Base-by-base conservation (phyloP, 2,329 filamentous ascomycete genomes). In the Lachnellula hyalina region DNA sequence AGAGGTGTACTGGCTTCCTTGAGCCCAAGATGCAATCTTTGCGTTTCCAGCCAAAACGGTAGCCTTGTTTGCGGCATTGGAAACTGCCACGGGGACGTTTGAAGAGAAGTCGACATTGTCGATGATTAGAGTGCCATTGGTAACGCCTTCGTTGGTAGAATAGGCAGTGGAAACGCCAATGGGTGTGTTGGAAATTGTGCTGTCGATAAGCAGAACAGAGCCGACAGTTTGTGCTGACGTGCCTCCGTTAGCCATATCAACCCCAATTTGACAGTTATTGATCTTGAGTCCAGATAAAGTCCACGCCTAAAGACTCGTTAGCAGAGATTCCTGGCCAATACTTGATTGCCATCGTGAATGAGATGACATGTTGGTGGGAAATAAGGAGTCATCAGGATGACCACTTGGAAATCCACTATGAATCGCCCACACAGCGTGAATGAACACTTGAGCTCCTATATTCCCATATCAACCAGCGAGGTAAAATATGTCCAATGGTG, bases 41-140 rank as follows among this genome's bases (percentile, higher is more conserved):
- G 79, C 75, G 65, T 87, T 87, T 56, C 90, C 90, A 2, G 76
- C 73, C 32, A 96, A 80, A 45, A 96, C 75, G 1, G 76, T 76
- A 4, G 74, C 71, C 44, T 79, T 75, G 46, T 83, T 85, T 58
- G 74, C 76, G 19, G 75, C 71, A 62, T 81, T 79, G 60, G 78
- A 71, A 52, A 97, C 81, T 34, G 89, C 90, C 23, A 81, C 77
- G 6, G 80, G 77, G 52, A 89, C 83, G 52, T 83, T 85, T 47
- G 77, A 76, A 61, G 63, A 58, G 73, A 96, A 90, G 73, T 96
- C 90, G 35, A 95, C 89, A 63, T 96, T 96, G 74, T 96, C 89
- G 11, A 97, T 72, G 62, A 96, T 80, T 46, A 96, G 80, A 14
- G 89, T 90, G 57, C 89, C 90, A 67, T 91, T 93, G 63, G 88